Evolutionary conservation across 148 eudicot genomes (phyloP).

Genomic region (Limonium bicolor): DNA sequence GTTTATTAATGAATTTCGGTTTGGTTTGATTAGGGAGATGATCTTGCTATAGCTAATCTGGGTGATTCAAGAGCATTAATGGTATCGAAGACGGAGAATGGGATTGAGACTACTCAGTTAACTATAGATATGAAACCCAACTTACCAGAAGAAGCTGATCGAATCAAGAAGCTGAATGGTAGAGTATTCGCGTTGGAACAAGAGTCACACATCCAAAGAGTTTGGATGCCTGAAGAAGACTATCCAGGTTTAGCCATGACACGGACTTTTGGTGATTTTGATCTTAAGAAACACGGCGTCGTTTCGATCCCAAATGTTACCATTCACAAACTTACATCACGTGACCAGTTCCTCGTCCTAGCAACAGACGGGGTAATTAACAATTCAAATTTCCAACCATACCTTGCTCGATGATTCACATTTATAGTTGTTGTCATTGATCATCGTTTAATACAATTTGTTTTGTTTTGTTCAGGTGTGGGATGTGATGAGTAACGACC

Average conservation of each 20-base stretch:
- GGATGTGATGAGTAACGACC: constrained; percentile 66
- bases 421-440: no score
- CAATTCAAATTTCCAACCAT: neutral
- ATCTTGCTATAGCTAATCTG: constrained; percentile 52
- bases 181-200: constrained; percentile 36
- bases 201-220: constrained; percentile 48
- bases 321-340: constrained; percentile 22
- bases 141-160: constrained; percentile 35
- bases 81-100: constrained; percentile 38
- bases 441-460: neutral
- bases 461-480: constrained; percentile 29
- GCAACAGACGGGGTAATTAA: constrained; percentile 58
- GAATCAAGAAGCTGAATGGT: constrained; percentile 41
- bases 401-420: neutral
- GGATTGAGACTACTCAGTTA: constrained; percentile 40
- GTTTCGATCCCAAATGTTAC: constrained; percentile 52
- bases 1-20: no score
- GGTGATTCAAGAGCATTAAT: constrained; percentile 72
- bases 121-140: constrained; percentile 66
- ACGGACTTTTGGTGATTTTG: constrained; percentile 58
- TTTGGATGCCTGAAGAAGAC: constrained; percentile 58
- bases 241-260: constrained; percentile 80
- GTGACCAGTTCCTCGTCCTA: constrained; percentile 48
- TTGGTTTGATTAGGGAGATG: constrained; percentile 24
- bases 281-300: constrained; percentile 44